Evolutionary conservation across 495 filamentous ascomycete genomes (phyloP), one percentile per base, ranked within the genome.

Genomic region (Talaromyces proteolyticus): DNA sequence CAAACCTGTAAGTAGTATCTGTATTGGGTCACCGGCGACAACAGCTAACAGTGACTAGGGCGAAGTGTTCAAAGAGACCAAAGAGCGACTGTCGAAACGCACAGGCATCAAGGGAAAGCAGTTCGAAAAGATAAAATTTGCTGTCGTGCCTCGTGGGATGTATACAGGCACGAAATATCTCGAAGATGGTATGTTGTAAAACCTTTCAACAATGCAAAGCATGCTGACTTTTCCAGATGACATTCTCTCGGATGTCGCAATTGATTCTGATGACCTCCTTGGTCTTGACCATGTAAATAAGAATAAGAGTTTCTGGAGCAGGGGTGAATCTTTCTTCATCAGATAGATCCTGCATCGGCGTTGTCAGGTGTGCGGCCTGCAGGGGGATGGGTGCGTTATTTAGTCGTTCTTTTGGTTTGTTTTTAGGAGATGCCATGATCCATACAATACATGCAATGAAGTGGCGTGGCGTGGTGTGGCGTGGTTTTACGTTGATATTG

Each of bases 111-210:
- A 96, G 70, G 93, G 93, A 54, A 97, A 97, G 73, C 89, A 88
- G 49, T 93, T 97, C 54, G 93, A 99, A 67, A 99, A 96, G 75
- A 91, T 97, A 64, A 96, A 91, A 67, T 96, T 99, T 72, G 88
- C 90, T 4, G 68, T 96, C 40, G 76, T 96, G 6, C 79, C 81
- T 52, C 78, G 86, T 47, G 65, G 75, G 21, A 66, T 76, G 21
- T 94, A 85, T 66, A 80, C 86, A 17, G 86, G 78, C 57, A 86
- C 91, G 4, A 73, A 79, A 48, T 96, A 95, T 72, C 72, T 99
- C 49, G 80, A 79, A 53, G 93, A 97, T 72, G 91, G 93, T 95
- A 72, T 77, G 82, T 63, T 22, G 45, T n/a, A 12, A 29, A 25
- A 26, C 12, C 17, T 3, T n/a, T n/a, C 24, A 17, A 12, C 14